Percentiles rank a stretch among this genome's conserved stretches.
These are phyloP conservation scores for Neopestalotiopsis sp. DNA, from an alignment of 2,329 filamentous ascomycete species.

Conservation along the genomic window DNA sequence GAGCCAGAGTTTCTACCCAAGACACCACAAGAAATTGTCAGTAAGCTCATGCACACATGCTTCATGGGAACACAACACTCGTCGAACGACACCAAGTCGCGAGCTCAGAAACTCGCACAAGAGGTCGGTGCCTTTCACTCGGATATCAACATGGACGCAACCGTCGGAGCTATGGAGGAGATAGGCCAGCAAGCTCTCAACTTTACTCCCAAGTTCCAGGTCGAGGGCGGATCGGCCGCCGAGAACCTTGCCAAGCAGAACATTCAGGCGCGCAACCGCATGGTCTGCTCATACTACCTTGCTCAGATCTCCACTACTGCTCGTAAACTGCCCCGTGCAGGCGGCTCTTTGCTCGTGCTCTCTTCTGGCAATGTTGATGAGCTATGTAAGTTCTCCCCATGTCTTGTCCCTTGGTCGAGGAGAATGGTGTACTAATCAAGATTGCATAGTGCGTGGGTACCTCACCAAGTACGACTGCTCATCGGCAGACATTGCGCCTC, in stretches of 20 bases:
- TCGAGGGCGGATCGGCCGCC: neutral
- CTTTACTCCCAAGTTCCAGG: slow-evolving; percentile 3
- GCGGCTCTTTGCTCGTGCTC: slow-evolving; percentile 4
- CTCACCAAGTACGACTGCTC: slow-evolving; percentile 47
- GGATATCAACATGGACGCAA: slow-evolving; percentile 7
- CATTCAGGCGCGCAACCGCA: slow-evolving; percentile 9
- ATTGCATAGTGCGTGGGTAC: neutral
- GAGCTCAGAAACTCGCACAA: neutral
- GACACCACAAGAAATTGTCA: slow-evolving; percentile 1
- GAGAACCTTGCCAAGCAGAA: slow-evolving; percentile 10
- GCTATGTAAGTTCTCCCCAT: neutral
- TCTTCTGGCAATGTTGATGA: neutral
- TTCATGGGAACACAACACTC: slow-evolving; percentile 4
- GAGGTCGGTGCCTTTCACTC: slow-evolving; percentile 2
- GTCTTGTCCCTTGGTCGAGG: neutral
- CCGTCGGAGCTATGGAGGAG: neutral
- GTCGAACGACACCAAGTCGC: neutral
- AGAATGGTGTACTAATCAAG: neutral
- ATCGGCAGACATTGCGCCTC: slow-evolving; percentile 63
- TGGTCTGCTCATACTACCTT: slow-evolving; percentile 1
- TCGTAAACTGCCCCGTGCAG: neutral
- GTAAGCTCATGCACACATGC: slow-evolving; percentile 4
- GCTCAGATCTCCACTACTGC: neutral
- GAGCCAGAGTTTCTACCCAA: slow-evolving; percentile 2
- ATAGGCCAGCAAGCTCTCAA: slow-evolving; percentile 2